A percentile compares a stretch with the other conserved stretches of the same genome.
Conservation (phyloP, 2,329 filamentous ascomycete species). For the Boeremia lycopersici region DNA sequence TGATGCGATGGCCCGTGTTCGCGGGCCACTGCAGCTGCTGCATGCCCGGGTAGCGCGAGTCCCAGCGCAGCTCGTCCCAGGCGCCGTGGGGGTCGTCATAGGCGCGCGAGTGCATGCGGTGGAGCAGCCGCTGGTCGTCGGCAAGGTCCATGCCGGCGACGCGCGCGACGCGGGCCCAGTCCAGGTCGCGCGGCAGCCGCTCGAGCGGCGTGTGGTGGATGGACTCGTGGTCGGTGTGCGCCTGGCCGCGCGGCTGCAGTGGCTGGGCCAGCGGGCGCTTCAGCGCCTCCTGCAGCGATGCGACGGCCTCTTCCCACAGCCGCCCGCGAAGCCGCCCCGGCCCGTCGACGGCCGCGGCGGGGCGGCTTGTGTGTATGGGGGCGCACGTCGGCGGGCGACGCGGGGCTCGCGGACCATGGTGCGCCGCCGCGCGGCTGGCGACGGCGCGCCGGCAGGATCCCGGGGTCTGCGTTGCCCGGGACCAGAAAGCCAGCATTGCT, state of each 20-base stretch:
- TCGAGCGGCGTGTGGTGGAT: conserved; percentile 17
- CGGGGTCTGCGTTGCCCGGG: conserved; percentile 67
- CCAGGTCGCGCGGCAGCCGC: conserved; percentile 23
- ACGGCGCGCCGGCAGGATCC: conserved; percentile 66
- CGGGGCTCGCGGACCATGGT: conserved; percentile 58
- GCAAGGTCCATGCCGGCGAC: conserved; percentile 35
- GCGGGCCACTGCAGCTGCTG: conserved; percentile 44
- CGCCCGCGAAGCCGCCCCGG: conserved; percentile 62
- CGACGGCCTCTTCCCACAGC: conserved; percentile 67
- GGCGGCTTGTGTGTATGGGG: conserved; percentile 70
- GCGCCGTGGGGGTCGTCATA: conserved; percentile 20
- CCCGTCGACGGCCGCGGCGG: conserved; percentile 68
- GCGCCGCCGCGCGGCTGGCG: conserved; percentile 62
- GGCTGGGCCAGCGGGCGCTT: conserved; percentile 26
- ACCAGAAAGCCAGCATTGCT: conserved; percentile 72
- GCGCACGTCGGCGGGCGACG: conserved; percentile 58
- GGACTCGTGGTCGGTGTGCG: background rate
- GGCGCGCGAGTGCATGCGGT: conserved; percentile 21
- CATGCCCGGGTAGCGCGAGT: conserved; percentile 35
- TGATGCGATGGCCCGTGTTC: conserved; percentile 48
- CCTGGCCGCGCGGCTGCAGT: background rate
- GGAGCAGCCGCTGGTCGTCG: conserved; percentile 24
- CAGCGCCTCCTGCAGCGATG: conserved; percentile 49
- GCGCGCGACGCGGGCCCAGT: conserved; percentile 29
- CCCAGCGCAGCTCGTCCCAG: conserved; percentile 38